phyloP scores from a whole-genome alignment of 306 rosid genomes.

The Lathyrus oleraceus region DNA sequence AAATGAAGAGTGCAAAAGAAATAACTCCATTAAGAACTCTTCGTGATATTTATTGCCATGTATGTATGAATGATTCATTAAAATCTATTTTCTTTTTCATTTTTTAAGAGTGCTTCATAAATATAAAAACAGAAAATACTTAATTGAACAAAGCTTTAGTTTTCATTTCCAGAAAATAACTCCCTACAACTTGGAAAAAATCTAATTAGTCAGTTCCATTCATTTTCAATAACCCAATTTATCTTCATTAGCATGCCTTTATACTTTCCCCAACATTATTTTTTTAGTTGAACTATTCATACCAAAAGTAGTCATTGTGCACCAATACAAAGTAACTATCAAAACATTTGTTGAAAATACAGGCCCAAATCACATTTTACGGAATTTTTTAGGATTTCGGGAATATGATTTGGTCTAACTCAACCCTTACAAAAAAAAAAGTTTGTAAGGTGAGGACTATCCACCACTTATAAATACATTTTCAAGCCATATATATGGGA shows the following conservation, averaged over 20 bases:
- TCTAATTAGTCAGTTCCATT: not conserved
- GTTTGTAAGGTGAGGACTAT: not conserved
- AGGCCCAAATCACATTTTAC: too few species aligned
- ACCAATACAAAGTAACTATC: not conserved
- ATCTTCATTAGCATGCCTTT: not conserved
- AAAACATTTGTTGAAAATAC: not conserved
- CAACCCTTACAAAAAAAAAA: too few species aligned
- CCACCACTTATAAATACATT: not conserved
- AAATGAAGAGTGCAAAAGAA: constrained; percentile 37
- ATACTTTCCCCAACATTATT: not conserved
- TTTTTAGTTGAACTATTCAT: not conserved
- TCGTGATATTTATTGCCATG: constrained; percentile 13
- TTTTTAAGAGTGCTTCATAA: too few species aligned
- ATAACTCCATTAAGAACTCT: constrained; percentile 32
- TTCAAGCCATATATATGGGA: not conserved
- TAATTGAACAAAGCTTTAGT: not conserved
- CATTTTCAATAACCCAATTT: not conserved
- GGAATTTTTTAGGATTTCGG: too few species aligned
- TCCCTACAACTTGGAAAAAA: not conserved
- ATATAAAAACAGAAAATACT: too few species aligned
- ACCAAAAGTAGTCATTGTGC: not conserved
- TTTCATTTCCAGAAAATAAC: not conserved
- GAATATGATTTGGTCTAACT: too few species aligned
- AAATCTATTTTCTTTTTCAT: too few species aligned
- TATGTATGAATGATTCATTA: not conserved